Evolutionary conservation across 768 basidiomycete species (phyloP), one percentile per base, ranked within the genome.

Genomic region (Lanmaoa pseudosensibilis): DNA sequence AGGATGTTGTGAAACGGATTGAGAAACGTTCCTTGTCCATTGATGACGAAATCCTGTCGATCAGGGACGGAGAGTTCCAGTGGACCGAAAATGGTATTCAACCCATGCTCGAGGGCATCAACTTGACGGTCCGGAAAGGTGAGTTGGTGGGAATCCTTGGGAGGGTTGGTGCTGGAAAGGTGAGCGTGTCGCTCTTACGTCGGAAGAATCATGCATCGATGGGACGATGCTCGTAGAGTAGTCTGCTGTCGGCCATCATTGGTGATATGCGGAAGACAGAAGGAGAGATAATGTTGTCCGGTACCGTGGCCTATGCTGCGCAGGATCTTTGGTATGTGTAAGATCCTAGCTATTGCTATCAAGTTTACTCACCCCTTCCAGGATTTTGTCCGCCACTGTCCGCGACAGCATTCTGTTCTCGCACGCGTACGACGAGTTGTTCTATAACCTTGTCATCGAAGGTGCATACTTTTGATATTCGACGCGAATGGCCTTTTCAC

Each of bases 321-420:
- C 94, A 97, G 68, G 88, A 86, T 65, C 88, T 93, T 34, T 96
- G 93, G 90, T 88, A 62, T 16, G 80, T 57, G 19, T 12, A 8
- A 30, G 37, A 25, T 27, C n/a, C 8, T 36, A 5, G 5, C 5
- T 5, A 13, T 34, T 46, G 13, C 16, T 5, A 4, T 18, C 6
- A 19, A 18, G 11, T 7, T 63, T 32, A 25, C 56, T 23, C 33
- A 43, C 4, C 1, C 6, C 30, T 25, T 12, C 5, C 30, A 90
- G 88, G 90, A 84, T 97, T 43, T 80, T 95, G 71, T 92, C 91
- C 2, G 84, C 91, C 0, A 87, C 90, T 2, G 82, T 98, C 48
- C 83, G 88, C 37, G 91, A 94, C 41, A 98, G 98, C 65, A 98
- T 98, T 57, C 67, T 92, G 34, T 98, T 98, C 74, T 93, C 87